Conservation (phyloP, 2,329 filamentous ascomycete genomes). For the Lachnellula hyalina region DNA sequence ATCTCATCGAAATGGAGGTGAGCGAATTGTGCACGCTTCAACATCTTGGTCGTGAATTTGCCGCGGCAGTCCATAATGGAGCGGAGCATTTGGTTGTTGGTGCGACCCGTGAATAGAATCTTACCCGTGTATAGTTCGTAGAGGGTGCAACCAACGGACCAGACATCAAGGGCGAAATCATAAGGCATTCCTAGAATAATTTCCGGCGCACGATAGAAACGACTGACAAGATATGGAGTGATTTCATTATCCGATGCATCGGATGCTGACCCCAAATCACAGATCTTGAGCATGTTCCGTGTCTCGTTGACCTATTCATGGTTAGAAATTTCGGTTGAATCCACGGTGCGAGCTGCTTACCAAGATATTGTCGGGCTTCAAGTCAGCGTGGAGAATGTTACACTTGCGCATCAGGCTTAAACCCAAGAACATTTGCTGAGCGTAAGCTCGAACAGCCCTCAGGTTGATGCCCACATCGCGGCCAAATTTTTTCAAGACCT, state of each 20-base stretch:
- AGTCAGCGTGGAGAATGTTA: slow-evolving; percentile 89
- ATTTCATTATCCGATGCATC: slow-evolving; percentile 87
- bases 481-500: slow-evolving; percentile 92
- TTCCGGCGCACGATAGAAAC: slow-evolving; percentile 95
- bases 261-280: slow-evolving; percentile 93
- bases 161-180: slow-evolving; percentile 92
- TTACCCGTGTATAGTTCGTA: slow-evolving; percentile 98
- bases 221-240: slow-evolving; percentile 90
- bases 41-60: slow-evolving; percentile 82
- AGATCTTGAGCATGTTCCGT: slow-evolving; percentile 84
- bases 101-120: slow-evolving; percentile 89
- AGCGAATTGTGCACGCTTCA: slow-evolving; percentile 74
- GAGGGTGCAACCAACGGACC: slow-evolving; percentile 94
- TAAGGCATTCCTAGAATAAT: slow-evolving; percentile 96
- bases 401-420: slow-evolving; percentile 84
- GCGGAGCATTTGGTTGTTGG: slow-evolving; percentile 98
- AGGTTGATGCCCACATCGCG: slow-evolving; percentile 91
- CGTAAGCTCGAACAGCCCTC: slow-evolving; percentile 79
- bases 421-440: slow-evolving; percentile 89
- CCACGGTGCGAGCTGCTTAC: slow-evolving; percentile 16
- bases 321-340: slow-evolving; percentile 9
- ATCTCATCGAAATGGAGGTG: slow-evolving; percentile 78
- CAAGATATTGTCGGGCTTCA: slow-evolving; percentile 97
- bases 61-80: slow-evolving; percentile 95
- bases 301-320: slow-evolving; percentile 62